Evolutionary conservation across 345 rosid genomes (phyloP).

Genomic region (Eucalyptus sideroxylon): DNA sequence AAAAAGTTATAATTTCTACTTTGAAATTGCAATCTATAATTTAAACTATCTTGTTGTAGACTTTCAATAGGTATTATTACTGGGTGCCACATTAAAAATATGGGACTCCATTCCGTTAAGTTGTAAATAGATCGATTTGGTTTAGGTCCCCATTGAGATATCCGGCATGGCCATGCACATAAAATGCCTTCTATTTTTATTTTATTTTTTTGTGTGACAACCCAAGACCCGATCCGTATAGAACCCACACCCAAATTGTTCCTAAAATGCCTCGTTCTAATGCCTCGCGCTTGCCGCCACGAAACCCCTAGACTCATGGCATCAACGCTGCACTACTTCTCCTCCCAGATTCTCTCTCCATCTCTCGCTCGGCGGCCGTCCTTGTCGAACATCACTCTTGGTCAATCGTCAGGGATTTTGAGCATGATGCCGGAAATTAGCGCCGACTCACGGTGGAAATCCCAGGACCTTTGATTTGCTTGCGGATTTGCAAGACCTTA

Average conservation of each 20-base stretch:
- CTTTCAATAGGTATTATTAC: too few relatives aligned
- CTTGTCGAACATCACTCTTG: not conserved
- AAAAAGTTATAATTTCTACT: too few relatives aligned
- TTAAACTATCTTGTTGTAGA: too few relatives aligned
- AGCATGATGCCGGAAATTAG: not conserved
- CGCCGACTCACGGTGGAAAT: not conserved
- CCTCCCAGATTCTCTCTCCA: not conserved
- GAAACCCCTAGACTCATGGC: too few relatives aligned
- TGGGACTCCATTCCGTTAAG: not conserved
- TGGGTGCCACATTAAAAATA: not conserved
- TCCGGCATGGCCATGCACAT: not conserved
- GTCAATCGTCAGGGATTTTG: not conserved
- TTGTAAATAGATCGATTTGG: not conserved
- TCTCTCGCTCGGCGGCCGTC: not conserved
- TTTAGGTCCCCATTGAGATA: not conserved
- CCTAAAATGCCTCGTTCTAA: not conserved
- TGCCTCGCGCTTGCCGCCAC: not conserved
- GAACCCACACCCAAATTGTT: too few relatives aligned
- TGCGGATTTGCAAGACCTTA: not conserved
- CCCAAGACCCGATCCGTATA: too few relatives aligned
- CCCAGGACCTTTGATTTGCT: not conserved
- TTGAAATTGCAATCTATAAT: not conserved
- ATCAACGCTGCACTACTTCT: not conserved
- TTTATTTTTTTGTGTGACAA: not conserved
- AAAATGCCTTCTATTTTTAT: not conserved